Evolutionary conservation across 2,329 filamentous ascomycete species (phyloP).

Genomic region (Paraconiothyrium brasiliense): DNA sequence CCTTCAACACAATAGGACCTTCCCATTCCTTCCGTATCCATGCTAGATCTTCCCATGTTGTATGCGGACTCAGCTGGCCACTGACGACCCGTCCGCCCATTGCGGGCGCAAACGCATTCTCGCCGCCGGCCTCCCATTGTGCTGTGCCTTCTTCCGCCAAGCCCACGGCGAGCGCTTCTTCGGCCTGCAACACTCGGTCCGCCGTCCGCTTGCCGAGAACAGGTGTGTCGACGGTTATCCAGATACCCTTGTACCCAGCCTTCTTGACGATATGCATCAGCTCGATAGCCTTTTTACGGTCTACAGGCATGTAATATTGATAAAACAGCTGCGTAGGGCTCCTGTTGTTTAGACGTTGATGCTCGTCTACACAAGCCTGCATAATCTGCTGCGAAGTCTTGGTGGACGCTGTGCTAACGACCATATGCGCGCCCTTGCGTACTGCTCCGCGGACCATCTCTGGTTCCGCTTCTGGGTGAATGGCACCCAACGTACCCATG

Average conservation of each 20-base stretch:
- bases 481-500: constrained; percentile 48
- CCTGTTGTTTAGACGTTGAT: constrained; percentile 31
- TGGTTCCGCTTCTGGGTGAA: constrained; percentile 47
- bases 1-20: constrained; percentile 57
- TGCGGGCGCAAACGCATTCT: constrained; percentile 64
- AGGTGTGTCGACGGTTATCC: constrained; percentile 50
- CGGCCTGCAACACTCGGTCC: constrained; percentile 52
- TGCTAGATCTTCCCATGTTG: constrained; percentile 60
- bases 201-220: constrained; percentile 46
- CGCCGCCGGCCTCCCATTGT: constrained; percentile 64
- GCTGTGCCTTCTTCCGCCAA: constrained; percentile 61
- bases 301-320: constrained; percentile 49
- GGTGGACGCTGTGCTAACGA: constrained; percentile 48
- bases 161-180: constrained; percentile 60
- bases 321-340: constrained; percentile 46
- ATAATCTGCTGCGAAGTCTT: constrained; percentile 45
- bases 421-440: constrained; percentile 45
- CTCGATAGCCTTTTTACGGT: constrained; percentile 41
- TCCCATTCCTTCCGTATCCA: constrained; percentile 55
- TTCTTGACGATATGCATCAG: constrained; percentile 44
- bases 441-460: constrained; percentile 49
- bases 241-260: constrained; percentile 45
- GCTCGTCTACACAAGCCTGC: constrained; percentile 39
- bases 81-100: constrained; percentile 59
- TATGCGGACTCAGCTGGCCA: constrained; percentile 52